phyloP scores from a whole-genome alignment of 2,329 filamentous ascomycete genomes.

The Aspergillus arachidicola region DNA sequence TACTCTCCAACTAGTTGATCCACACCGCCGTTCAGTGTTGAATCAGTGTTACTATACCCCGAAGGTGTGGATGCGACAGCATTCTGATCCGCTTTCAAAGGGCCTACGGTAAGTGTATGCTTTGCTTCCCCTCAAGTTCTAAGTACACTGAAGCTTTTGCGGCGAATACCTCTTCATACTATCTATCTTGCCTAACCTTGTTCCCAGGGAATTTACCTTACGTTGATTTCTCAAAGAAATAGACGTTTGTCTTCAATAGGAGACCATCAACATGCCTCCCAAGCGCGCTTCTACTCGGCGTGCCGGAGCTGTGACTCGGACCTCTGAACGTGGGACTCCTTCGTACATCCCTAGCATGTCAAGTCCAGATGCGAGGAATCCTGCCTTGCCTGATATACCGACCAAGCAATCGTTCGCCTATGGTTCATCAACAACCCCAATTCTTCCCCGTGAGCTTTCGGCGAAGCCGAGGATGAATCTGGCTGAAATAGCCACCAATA shows the following conservation, averaged over 20 bases:
- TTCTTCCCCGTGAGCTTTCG: constrained; percentile 38
- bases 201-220: not conserved
- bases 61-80: not conserved
- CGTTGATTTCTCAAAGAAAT: not conserved
- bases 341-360: constrained; percentile 20
- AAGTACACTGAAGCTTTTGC: not conserved
- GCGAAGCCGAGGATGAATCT: constrained; percentile 33
- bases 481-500: constrained; percentile 34
- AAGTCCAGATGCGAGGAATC: constrained; percentile 24
- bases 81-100: not conserved
- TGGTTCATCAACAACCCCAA: constrained; percentile 39
- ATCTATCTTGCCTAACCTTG: not conserved
- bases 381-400: constrained; percentile 39
- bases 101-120: not conserved
- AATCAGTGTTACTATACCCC: not conserved
- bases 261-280: constrained; percentile 25
- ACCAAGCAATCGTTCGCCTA: constrained; percentile 45
- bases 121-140: not conserved
- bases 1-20: not conserved
- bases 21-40: not conserved
- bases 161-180: not conserved
- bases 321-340: constrained; percentile 5
- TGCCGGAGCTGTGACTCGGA: constrained; percentile 13
- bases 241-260: not conserved
- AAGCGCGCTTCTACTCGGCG: constrained; percentile 26